Evolutionary conservation across 116 monocot genomes (phyloP), one percentile per base, ranked within the genome.

Genomic region (Zostera marina): DNA sequence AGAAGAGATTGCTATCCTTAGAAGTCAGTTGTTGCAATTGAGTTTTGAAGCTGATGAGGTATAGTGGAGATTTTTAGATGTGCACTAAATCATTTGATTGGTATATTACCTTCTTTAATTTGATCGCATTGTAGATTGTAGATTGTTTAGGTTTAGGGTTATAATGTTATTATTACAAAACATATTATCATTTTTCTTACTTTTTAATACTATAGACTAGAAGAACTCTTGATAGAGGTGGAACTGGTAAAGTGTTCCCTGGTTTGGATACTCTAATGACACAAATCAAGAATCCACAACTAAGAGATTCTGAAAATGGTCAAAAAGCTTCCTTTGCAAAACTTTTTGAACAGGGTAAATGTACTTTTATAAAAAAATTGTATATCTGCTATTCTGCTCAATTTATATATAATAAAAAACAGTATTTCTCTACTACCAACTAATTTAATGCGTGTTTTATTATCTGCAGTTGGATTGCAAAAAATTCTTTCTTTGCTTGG

Each of bases 1-100:
- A 64, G 86, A 98, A 70, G 98, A 98, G 68, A 83, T 98, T 59
- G 43, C 78, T 10, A 64, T 74, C 39, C 46, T 90, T 9, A 78
- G 74, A 62, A 79, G 70, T 61, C 81, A 84, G 74, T 63, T 90
- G 51, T 61, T 84, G 54, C 81, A 81, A 15, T 70, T 84, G 65
- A 84, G 79, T 64, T 67, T 81, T 62, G 84, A 90, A 76, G 78
- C 90, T 67, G 90, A 84, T 70, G 78, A 90, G 90, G 90, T 90
- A 63, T 52, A 5, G 11, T 42, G 6, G 15, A 12, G 25, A 25
- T 61, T 56, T n/a, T 38, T 1, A n/a, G 5, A 56, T 6, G 12
- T 40, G 24, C 16, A 15, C 32, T 38, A 32, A 32, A 32, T 38
- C 32, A 56, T 39, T 56, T 40, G 17, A 56, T 56, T 40, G 12